A percentile compares a stretch with the other conserved stretches of the same genome.
Evolutionary conservation across 2,329 filamentous ascomycete species (phyloP).

Genomic region (Diaporthe ilicicola): DNA sequence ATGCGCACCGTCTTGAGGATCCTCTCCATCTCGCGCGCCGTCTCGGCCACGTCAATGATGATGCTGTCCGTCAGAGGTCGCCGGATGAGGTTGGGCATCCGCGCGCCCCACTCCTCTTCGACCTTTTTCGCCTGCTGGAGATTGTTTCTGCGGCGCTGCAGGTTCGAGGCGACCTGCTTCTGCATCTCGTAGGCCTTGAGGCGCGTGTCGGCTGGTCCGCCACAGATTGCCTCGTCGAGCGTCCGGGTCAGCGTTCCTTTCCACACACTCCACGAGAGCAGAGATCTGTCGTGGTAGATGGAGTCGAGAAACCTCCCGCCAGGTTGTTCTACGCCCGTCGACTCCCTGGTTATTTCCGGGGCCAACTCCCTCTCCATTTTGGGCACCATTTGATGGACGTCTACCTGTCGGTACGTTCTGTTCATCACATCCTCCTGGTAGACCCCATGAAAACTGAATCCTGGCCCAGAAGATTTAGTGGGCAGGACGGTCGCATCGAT

Average conservation of each 20-base stretch:
- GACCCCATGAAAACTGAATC: conserved; percentile 2
- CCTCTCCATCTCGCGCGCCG: conserved; percentile 9
- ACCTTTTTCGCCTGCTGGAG: not conserved
- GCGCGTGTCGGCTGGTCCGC: conserved; percentile 17
- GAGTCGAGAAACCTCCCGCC: not conserved
- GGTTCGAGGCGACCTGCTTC: not conserved
- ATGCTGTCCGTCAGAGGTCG: not conserved
- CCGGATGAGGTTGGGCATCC: not conserved
- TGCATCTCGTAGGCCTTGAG: not conserved
- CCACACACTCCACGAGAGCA: conserved; percentile 29
- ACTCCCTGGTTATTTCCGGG: not conserved
- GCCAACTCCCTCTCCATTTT: not conserved
- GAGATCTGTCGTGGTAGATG: not conserved
- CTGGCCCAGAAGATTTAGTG: not conserved
- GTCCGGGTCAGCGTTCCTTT: not conserved
- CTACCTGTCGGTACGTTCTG: conserved; percentile 12
- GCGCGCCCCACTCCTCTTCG: not conserved
- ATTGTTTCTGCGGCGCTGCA: not conserved
- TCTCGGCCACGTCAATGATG: not conserved
- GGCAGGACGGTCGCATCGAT: not conserved
- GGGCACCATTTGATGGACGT: conserved; percentile 17
- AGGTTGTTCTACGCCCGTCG: not conserved
- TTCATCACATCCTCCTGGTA: not conserved
- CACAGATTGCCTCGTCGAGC: conserved; percentile 22
- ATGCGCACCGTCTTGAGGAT: conserved; percentile 5